Percentiles rank a stretch among this genome's conserved stretches.
These are phyloP conservation scores for Peronospora destructor DNA, from an alignment of 352 stramenopile species.

Conservation along the genomic window DNA sequence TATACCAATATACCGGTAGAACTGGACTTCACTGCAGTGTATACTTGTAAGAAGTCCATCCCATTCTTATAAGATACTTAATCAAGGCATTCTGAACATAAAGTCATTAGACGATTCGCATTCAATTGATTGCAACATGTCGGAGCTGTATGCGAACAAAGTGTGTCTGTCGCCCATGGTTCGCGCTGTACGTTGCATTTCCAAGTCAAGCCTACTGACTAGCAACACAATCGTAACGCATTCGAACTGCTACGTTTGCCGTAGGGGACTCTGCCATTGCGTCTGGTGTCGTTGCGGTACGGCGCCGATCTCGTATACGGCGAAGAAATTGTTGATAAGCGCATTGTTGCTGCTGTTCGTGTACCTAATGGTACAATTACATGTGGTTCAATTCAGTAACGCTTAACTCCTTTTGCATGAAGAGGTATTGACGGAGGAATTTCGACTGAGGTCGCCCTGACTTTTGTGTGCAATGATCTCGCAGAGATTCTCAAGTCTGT, in stretches of 20 bases:
- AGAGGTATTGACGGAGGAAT: neutral
- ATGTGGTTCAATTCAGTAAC: neutral
- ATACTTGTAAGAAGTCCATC: neutral
- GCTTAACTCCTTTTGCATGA: neutral
- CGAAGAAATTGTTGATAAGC: conserved; percentile 94
- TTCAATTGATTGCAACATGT: no score
- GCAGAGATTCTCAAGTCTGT: conserved; percentile 73
- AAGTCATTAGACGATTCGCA: neutral
- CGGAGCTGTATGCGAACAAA: conserved; percentile 65
- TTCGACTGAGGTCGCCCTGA: conserved; percentile 1
- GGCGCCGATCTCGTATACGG: conserved; percentile 90
- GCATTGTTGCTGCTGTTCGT: conserved; percentile 77
- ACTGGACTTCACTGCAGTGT: no score
- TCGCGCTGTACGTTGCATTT: conserved; percentile 60
- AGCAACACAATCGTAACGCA: neutral
- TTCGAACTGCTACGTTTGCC: conserved; percentile 5
- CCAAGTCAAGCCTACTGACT: no score
- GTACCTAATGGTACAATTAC: conserved; percentile 61
- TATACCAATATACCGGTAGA: no score
- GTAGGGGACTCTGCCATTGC: conserved; percentile 87
- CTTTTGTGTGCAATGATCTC: neutral
- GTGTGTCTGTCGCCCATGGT: conserved; percentile 92
- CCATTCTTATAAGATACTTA: neutral
- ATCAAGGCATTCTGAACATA: neutral
- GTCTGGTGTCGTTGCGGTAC: conserved; percentile 87